phyloP scores from a whole-genome alignment of 495 filamentous ascomycete species.

The Chaetomium tenue region DNA sequence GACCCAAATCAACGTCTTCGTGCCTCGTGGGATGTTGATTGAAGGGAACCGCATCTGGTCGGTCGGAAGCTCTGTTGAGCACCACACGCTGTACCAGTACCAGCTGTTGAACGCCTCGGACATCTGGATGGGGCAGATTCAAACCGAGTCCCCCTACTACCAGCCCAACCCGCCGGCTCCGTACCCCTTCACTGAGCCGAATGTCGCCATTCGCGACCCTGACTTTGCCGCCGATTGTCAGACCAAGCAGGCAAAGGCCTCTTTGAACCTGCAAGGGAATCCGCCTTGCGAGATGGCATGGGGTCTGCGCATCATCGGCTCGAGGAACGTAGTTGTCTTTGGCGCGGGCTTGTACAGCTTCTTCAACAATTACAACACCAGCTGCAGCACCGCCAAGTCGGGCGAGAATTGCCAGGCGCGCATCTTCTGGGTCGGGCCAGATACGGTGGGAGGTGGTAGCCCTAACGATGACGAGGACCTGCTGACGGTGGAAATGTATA shows the following conservation, averaged over 20 bases:
- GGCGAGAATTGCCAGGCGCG: conserved; percentile 80
- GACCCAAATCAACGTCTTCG: conserved; percentile 79
- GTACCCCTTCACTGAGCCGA: conserved; percentile 59
- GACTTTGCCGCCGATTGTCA: conserved; percentile 55
- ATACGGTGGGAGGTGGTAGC: neutral
- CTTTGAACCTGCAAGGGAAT: conserved; percentile 29
- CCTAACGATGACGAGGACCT: neutral
- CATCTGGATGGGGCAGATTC: conserved; percentile 79
- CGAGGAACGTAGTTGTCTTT: conserved; percentile 63
- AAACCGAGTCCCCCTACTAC: conserved; percentile 90
- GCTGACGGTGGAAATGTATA: conserved; percentile 28
- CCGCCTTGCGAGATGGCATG: conserved; percentile 57
- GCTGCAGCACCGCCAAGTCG: conserved; percentile 57
- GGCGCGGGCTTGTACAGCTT: conserved; percentile 81
- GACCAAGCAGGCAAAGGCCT: conserved; percentile 40
- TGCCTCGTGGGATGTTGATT: conserved; percentile 77
- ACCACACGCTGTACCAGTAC: conserved; percentile 81
- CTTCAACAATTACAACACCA: conserved; percentile 80
- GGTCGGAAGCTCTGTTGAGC: conserved; percentile 78
- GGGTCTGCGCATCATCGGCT: conserved; percentile 73
- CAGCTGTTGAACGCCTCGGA: conserved; percentile 74
- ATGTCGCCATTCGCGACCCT: conserved; percentile 68
- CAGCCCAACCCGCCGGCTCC: conserved; percentile 76
- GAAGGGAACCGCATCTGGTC: conserved; percentile 61
- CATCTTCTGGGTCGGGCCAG: conserved; percentile 47